Evolutionary conservation across 768 basidiomycete species (phyloP), one percentile per base, ranked within the genome.

Genomic region (Pleurotus cornucopiae): DNA sequence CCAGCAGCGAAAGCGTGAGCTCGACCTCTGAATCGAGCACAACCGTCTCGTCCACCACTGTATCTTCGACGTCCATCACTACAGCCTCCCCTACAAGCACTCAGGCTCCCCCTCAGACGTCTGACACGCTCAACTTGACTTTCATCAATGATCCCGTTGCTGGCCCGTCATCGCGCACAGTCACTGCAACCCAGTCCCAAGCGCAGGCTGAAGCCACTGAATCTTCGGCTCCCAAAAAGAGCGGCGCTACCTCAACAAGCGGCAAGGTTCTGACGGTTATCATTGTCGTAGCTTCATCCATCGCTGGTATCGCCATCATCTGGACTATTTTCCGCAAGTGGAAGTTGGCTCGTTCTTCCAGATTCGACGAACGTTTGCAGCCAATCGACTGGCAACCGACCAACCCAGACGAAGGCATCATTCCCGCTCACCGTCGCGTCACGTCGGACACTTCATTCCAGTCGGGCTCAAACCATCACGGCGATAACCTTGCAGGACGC

Each of bases 261-360:
- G 72, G 69, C 57, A 76, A 69, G 34, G 73, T 81, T 4, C 70
- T 82, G 54, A 90, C 85, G 14, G 76, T 83, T 43, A 72, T 94
- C 62, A 86, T 91, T 63, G 80, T 82, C 49, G 75, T 90, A 51
- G 92, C 82, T 3, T 77, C 86, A 5, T 83, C 77, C 46, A 62
- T 93, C 43, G 92, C 83, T 51, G 87, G 79, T 26, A 66, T 87
- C 51, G 79, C 80, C 56, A 83, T 93, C 62, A 76, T 88, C 60
- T 95, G 92, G 92, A 94, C 91, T 47, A 72, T 92, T 65, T 89
- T 94, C 77, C 87, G 92, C 74, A 93, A 94, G 70, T 93, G 90
- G 88, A 92, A 93, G 74, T 85, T 94, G 65, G 84, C 82, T 54
- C 83, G 88, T 56, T 93, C 91, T 26, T 78, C 82, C 65, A 79